Evolutionary conservation across 163 green algal genomes (phyloP).

Genomic region (Scenedesmus sp.): DNA sequence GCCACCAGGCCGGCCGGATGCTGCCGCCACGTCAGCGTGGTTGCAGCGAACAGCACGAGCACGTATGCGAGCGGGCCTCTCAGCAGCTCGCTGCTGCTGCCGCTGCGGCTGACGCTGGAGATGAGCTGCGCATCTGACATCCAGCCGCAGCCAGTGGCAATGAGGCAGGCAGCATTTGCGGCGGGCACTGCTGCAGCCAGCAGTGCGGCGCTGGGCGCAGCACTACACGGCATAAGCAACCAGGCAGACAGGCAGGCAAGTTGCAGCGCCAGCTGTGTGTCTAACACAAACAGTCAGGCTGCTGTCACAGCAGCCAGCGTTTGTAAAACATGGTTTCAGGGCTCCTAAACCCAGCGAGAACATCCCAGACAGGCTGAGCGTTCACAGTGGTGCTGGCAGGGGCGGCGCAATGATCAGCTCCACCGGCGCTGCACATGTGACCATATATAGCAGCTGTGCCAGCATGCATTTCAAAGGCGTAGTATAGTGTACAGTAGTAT

Average conservation of each 20-base stretch:
- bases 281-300: too few relatives aligned
- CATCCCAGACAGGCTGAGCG: too few relatives aligned
- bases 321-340: too few relatives aligned
- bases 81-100: conserved; percentile 78
- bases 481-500: too few relatives aligned
- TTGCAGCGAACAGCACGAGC: conserved; percentile 73
- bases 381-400: too few relatives aligned
- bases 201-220: background rate
- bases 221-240: background rate
- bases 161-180: background rate
- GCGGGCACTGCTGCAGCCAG: background rate
- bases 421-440: too few relatives aligned
- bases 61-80: conserved; percentile 89
- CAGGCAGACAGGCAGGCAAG: background rate
- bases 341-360: too few relatives aligned
- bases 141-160: background rate
- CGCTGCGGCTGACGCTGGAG: background rate
- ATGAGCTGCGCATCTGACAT: background rate
- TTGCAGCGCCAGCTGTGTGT: background rate
- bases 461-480: too few relatives aligned
- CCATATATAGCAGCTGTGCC: too few relatives aligned
- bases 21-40: conserved; percentile 77
- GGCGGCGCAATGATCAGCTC: too few relatives aligned
- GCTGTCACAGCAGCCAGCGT: too few relatives aligned
- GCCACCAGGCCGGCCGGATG: conserved; percentile 71